phyloP scores from a whole-genome alignment of 345 rosid genomes.

The Clausena lansium region DNA sequence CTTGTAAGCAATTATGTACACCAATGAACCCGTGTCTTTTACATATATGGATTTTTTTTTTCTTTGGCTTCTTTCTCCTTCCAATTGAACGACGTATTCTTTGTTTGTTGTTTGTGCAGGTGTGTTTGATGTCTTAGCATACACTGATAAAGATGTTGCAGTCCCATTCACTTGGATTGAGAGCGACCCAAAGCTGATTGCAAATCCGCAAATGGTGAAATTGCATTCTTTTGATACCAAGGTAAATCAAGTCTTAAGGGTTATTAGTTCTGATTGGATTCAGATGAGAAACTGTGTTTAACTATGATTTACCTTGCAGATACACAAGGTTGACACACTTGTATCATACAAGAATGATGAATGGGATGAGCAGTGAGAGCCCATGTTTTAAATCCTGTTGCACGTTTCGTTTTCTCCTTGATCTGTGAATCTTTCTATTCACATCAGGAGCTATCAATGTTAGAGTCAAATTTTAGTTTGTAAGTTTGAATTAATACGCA shows the following conservation, averaged over 20 bases:
- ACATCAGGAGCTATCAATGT: constrained; percentile 10
- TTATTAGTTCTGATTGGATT: not conserved
- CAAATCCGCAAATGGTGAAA: constrained; percentile 98
- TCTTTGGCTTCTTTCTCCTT: not conserved
- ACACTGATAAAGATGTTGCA: constrained; percentile 82
- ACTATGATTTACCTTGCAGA: constrained; percentile 39
- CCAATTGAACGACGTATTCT: not conserved
- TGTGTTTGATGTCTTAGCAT: constrained; percentile 93
- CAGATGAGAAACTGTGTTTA: not conserved
- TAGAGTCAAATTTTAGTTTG: not conserved
- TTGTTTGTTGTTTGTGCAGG: constrained; percentile 38
- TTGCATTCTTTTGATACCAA: constrained; percentile 93
- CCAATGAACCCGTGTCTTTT: not conserved
- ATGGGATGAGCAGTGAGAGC: constrained; percentile 76
- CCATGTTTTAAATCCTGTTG: not conserved
- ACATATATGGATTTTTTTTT: not conserved
- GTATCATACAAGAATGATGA: constrained; percentile 96
- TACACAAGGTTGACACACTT: constrained; percentile 94
- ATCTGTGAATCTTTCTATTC: constrained; percentile 61
- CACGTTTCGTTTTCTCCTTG: constrained; percentile 3
- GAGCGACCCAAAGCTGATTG: constrained; percentile 92
- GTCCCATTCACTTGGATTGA: constrained; percentile 96
- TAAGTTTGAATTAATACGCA: not conserved
- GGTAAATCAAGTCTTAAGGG: constrained; percentile 30
- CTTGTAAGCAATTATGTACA: constrained; percentile 49